These are phyloP conservation scores for Geranomyces michiganensis DNA, from an alignment of 192 early-diverging fungal genomes.

Conservation along the genomic window DNA sequence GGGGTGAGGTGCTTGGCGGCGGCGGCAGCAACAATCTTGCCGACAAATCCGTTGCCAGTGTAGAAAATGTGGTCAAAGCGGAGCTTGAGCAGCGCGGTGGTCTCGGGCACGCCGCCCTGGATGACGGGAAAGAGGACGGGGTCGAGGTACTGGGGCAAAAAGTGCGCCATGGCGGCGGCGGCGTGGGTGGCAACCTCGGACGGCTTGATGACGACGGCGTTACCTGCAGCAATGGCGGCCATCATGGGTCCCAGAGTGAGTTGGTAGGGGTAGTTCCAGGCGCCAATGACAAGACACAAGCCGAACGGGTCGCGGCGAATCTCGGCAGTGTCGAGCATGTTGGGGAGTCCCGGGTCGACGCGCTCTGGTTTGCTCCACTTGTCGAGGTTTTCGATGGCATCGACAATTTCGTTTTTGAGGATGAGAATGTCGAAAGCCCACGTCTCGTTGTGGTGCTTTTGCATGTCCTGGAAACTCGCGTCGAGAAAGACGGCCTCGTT, in stretches of 20 bases:
- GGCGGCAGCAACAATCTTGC: constrained; percentile 78
- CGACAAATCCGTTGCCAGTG: constrained; percentile 83
- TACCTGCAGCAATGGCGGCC: constrained; percentile 89
- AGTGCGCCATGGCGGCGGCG: constrained; percentile 60
- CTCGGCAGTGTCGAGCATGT: constrained; percentile 24
- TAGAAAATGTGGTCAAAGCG: constrained; percentile 93
- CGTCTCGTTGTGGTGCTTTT: constrained; percentile 16
- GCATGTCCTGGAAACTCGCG: constrained; percentile 42
- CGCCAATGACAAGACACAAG: constrained; percentile 71
- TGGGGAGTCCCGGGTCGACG: constrained; percentile 9
- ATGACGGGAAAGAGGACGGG: constrained; percentile 63
- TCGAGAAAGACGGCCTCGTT: constrained; percentile 36
- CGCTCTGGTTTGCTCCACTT: constrained; percentile 38
- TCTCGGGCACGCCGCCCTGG: constrained; percentile 75
- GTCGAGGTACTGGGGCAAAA: constrained; percentile 82
- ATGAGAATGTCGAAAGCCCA: constrained; percentile 33
- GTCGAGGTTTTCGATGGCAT: constrained; percentile 43
- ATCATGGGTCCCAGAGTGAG: constrained; percentile 73
- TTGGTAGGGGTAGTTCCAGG: constrained; percentile 71
- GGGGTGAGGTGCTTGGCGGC: constrained; percentile 85
- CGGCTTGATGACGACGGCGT: constrained; percentile 67
- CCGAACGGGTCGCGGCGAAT: constrained; percentile 73
- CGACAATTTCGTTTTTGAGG: constrained; percentile 40
- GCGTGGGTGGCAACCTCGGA: constrained; percentile 77
- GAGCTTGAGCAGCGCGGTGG: constrained; percentile 72